Evolutionary conservation across 2,329 filamentous ascomycete species (phyloP).

Genomic region (Xylariales sp.): DNA sequence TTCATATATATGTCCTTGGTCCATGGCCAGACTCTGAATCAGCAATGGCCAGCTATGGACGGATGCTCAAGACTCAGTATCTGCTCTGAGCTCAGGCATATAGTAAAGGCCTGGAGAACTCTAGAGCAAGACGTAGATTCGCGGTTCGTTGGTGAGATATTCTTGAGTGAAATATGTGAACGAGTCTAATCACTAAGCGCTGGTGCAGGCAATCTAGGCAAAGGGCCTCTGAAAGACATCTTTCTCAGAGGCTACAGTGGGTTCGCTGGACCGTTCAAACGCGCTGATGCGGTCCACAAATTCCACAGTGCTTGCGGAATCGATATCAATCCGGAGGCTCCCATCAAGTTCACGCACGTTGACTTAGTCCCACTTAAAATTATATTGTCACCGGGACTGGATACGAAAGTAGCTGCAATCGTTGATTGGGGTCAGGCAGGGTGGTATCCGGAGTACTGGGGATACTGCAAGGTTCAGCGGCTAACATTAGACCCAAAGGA

Average conservation of each 20-base stretch:
- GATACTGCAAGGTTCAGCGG: not conserved
- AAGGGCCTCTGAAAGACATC: not conserved
- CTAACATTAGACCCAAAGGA: not conserved
- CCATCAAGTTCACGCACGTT: not conserved
- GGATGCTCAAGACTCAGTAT: slow-evolving; percentile 13
- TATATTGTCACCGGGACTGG: not conserved
- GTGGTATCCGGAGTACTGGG: not conserved
- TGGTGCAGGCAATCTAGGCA: not conserved
- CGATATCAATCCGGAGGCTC: not conserved
- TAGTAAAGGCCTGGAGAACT: slow-evolving; percentile 1
- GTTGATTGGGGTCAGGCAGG: not conserved
- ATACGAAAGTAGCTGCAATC: not conserved
- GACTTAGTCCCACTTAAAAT: not conserved
- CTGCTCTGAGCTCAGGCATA: slow-evolving; percentile 21
- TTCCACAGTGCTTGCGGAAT: not conserved
- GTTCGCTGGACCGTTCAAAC: not conserved
- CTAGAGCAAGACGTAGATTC: not conserved
- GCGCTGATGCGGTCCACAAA: not conserved
- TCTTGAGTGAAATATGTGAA: not conserved
- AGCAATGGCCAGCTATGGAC: slow-evolving; percentile 1
- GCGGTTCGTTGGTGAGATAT: not conserved
- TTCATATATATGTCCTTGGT: slow-evolving; percentile 3
- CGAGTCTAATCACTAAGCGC: not conserved
- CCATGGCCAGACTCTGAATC: not conserved
- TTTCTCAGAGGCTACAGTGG: not conserved